These are phyloP conservation scores for Xylariaceae sp. DNA, from an alignment of 2,329 filamentous ascomycete genomes.

Conservation along the genomic window DNA sequence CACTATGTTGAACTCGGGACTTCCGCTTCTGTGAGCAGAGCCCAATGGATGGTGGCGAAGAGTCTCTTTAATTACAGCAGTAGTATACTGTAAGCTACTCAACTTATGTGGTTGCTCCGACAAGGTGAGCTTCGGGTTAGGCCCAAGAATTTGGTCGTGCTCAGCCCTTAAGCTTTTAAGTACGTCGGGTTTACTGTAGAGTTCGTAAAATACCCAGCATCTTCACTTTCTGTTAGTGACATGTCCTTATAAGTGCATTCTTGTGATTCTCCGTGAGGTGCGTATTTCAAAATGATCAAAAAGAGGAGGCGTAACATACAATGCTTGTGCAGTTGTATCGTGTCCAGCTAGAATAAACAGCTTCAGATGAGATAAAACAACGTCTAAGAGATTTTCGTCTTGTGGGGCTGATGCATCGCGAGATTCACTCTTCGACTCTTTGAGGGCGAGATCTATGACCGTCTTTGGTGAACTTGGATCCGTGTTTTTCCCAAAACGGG, in stretches of 20 bases:
- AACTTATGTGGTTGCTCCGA: slow-evolving; percentile 40
- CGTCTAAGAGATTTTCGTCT: slow-evolving; percentile 4
- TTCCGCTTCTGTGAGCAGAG: slow-evolving; percentile 1
- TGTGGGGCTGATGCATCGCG: neutral
- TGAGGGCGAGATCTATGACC: slow-evolving; percentile 8
- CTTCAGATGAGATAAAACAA: slow-evolving; percentile 7
- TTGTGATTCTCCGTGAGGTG: no score
- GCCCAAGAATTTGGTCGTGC: slow-evolving; percentile 27
- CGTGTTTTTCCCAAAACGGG: neutral
- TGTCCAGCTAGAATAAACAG: slow-evolving; percentile 13
- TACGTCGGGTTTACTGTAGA: slow-evolving; percentile 22
- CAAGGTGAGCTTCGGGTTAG: slow-evolving; percentile 28
- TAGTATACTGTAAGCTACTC: slow-evolving; percentile 46
- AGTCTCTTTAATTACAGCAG: slow-evolving; percentile 50
- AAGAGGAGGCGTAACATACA: slow-evolving; percentile 8
- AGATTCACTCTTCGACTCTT: neutral
- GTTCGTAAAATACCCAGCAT: slow-evolving; percentile 17
- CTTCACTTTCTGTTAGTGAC: neutral
- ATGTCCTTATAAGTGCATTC: no score
- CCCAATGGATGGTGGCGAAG: slow-evolving; percentile 28
- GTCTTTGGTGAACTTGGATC: neutral
- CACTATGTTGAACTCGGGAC: neutral
- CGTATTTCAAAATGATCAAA: neutral
- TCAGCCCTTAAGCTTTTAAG: slow-evolving; percentile 27
- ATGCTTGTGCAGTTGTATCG: slow-evolving; percentile 15